A percentile compares a stretch with the other conserved stretches of the same genome.
Evolutionary conservation across 2,329 filamentous ascomycete species (phyloP).

Genomic region (Xylaria sp.): DNA sequence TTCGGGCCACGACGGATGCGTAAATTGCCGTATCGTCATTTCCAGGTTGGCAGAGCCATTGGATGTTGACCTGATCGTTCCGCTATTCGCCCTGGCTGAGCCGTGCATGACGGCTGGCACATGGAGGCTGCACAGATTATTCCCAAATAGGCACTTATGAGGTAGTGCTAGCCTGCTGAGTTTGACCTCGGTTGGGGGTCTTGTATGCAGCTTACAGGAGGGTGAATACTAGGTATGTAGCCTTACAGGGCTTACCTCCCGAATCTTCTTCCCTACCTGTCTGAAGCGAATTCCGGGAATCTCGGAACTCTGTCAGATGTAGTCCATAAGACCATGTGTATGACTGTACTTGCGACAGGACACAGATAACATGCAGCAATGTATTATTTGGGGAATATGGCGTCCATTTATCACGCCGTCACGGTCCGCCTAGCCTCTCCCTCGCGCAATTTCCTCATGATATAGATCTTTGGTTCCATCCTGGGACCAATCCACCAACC

Average conservation of each 20-base stretch:
- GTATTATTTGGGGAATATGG: neutral
- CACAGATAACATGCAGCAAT: too few species aligned
- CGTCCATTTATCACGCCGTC: slow-evolving; percentile 25
- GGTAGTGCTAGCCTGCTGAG: neutral
- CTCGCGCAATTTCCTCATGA: slow-evolving; percentile 46
- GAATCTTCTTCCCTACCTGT: too few species aligned
- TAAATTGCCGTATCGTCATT: too few species aligned
- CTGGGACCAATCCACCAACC: slow-evolving; percentile 68
- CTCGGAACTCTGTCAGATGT: too few species aligned
- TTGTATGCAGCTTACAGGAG: neutral
- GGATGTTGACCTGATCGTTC: too few species aligned
- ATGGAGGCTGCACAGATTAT: neutral
- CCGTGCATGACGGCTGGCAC: neutral
- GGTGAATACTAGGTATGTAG: neutral
- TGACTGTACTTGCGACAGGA: too few species aligned
- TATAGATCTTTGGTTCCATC: slow-evolving; percentile 59
- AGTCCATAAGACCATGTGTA: too few species aligned
- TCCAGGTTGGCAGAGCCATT: too few species aligned
- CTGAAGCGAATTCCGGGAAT: too few species aligned
- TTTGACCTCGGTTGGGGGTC: neutral
- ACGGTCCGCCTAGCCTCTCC: slow-evolving; percentile 34
- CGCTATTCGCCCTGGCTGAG: neutral
- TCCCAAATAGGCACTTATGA: neutral
- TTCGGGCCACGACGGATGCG: neutral
- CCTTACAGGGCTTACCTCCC: neutral